These are phyloP conservation scores for Limnanthes douglasii DNA, from an alignment of 345 rosid genomes.

Conservation along the genomic window DNA sequence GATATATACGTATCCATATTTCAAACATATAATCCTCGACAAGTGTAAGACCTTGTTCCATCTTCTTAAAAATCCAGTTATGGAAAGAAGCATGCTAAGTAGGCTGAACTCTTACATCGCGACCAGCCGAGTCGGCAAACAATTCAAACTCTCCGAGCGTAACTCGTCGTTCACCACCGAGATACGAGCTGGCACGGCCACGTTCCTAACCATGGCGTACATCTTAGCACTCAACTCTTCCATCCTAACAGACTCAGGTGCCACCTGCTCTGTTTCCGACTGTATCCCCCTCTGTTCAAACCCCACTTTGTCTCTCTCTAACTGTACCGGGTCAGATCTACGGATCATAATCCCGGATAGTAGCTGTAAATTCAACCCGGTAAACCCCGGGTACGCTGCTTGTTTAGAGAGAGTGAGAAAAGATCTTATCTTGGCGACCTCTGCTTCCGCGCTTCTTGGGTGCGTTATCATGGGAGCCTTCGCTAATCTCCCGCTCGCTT, in stretches of 20 bases:
- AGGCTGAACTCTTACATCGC: slow-evolving; percentile 49
- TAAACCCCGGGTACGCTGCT: slow-evolving; percentile 71
- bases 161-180: slow-evolving; percentile 87
- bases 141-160: slow-evolving; percentile 60
- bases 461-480: slow-evolving; percentile 78
- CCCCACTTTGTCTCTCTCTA: slow-evolving; percentile 23
- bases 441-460: slow-evolving; percentile 63
- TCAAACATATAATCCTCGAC: too few relatives aligned
- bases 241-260: slow-evolving; percentile 86
- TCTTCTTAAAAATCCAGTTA: too few relatives aligned
- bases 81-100: too few relatives aligned
- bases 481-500: slow-evolving; percentile 72
- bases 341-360: slow-evolving; percentile 38
- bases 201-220: slow-evolving; percentile 95
- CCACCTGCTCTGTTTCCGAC: slow-evolving; percentile 81
- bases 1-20: too few relatives aligned
- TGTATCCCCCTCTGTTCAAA: slow-evolving; percentile 76
- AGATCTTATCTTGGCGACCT: slow-evolving; percentile 91
- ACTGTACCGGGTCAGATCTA: slow-evolving; percentile 43
- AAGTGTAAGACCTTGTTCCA: too few relatives aligned
- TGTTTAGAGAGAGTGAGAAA: slow-evolving; percentile 54
- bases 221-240: slow-evolving; percentile 96
- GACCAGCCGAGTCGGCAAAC: slow-evolving; percentile 34
- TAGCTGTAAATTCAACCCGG: slow-evolving; percentile 76
- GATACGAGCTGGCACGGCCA: slow-evolving; percentile 91